Evolutionary conservation across 192 early-diverging fungal species (phyloP).

Genomic region (Coemansia sp.): DNA sequence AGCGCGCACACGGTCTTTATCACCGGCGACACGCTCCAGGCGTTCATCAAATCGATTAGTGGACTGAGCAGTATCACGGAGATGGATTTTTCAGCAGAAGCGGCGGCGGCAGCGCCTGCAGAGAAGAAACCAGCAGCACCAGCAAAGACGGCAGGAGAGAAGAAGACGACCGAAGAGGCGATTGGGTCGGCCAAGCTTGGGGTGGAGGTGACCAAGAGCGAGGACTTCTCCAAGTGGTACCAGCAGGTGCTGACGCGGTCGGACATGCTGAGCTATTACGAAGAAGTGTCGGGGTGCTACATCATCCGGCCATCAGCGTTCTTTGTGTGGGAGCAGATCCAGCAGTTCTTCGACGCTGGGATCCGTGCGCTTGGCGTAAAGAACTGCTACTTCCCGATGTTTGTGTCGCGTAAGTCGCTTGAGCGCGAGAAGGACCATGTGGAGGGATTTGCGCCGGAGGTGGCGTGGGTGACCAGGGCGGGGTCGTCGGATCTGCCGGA

Average conservation of each 20-base stretch:
- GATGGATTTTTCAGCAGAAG: constrained; percentile 59
- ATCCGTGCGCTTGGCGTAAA: constrained; percentile 94
- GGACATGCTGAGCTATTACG: constrained; percentile 98
- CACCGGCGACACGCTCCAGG: constrained; percentile 55
- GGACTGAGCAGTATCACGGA: constrained; percentile 61
- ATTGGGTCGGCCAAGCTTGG: constrained; percentile 75
- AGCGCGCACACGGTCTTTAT: constrained; percentile 63
- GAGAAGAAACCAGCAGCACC: constrained; percentile 35
- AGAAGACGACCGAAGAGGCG: constrained; percentile 53
- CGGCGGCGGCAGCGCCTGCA: constrained; percentile 47
- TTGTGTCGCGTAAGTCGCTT: constrained; percentile 83
- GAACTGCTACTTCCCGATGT: constrained; percentile 99
- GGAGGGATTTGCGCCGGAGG: constrained; percentile 99
- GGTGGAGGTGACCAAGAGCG: constrained; percentile 83
- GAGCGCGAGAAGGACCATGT: constrained; percentile 99
- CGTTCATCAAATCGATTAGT: constrained; percentile 59
- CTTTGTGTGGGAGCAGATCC: constrained; percentile 97
- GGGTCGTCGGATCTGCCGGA: constrained; percentile 89
- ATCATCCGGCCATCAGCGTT: constrained; percentile 95
- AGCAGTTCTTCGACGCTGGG: constrained; percentile 86
- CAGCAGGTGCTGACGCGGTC: constrained; percentile 83
- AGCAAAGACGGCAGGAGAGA: constrained; percentile 53
- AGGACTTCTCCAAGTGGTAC: constrained; percentile 93
- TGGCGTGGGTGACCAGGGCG: constrained; percentile 99
- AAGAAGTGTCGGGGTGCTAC: constrained; percentile 95